These are phyloP conservation scores for Jackrogersella minutella DNA, from an alignment of 495 filamentous ascomycete species.

Conservation along the genomic window DNA sequence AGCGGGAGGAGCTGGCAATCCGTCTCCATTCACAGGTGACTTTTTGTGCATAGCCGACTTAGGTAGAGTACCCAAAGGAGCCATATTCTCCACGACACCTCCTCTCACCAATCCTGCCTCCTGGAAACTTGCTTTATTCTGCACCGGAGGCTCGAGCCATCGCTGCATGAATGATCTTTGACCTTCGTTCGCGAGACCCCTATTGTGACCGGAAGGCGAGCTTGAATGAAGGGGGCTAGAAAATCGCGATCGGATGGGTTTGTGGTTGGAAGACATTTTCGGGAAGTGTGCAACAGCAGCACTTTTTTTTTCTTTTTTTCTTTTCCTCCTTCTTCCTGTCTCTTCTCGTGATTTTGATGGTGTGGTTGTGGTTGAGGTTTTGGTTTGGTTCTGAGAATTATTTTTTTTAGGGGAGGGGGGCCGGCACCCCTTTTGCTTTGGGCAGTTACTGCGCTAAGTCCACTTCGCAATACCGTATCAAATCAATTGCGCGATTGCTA, in stretches of 20 bases:
- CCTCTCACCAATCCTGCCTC: constrained; percentile 69
- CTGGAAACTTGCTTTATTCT: constrained; percentile 73
- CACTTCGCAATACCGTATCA: constrained; percentile 26
- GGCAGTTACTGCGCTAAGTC: constrained; percentile 10
- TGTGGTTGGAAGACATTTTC: constrained; percentile 45
- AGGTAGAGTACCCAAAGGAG: constrained; percentile 70
- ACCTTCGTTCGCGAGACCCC: constrained; percentile 44
- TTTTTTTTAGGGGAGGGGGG: constrained; percentile 17
- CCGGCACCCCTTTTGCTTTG: constrained; percentile 35
- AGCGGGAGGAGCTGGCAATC: constrained; percentile 26
- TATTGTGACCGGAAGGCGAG: constrained; percentile 44
- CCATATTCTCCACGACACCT: constrained; percentile 75
- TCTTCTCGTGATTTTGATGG: too few relatives aligned
- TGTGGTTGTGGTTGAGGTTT: too few relatives aligned
- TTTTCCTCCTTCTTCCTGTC: constrained; percentile 6
- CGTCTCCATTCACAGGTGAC: constrained; percentile 32
- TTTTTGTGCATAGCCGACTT: constrained; percentile 58
- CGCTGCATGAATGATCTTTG: constrained; percentile 56
- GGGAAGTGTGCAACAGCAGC: not conserved
- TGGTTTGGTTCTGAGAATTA: too few relatives aligned
- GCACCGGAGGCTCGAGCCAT: constrained; percentile 77
- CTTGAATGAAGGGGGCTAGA: constrained; percentile 61
- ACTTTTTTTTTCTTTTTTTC: constrained; percentile 2
- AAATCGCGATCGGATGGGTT: constrained; percentile 59
- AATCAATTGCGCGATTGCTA: constrained; percentile 26